Evolutionary conservation across 176 grass and related monocot genomes (phyloP), one percentile per base, ranked within the genome.

Genomic region (Poa pratensis): DNA sequence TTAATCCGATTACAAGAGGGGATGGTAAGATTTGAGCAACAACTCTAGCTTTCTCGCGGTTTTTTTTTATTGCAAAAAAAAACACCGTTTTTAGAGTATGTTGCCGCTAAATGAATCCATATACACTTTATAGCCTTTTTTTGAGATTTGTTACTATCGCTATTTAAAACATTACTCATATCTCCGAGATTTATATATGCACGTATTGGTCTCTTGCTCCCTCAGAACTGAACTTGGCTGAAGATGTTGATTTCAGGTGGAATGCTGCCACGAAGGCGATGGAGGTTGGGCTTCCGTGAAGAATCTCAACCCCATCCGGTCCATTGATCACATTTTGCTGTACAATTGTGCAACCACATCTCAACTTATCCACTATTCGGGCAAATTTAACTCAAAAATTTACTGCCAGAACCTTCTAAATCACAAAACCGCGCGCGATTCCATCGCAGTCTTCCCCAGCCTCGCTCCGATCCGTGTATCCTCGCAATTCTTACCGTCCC

Each of bases 401-500:
- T 62, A 4, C 0, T 26, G 49, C 53, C 28, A 60, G 3, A 75
- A 18, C 0, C 4, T 61, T 17, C 0, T 49, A 67, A 67, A 11
- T 50, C 42, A 86, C 71, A 85, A 63, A 27, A 27, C 1, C 37
- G 50, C 32, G n/a, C 2, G 9, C 9, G 20, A 30, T 32, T 13
- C 65, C 43, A 64, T 51, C 45, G 13, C 50, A 61, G 9, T 63
- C 18, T 58, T 53, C 28, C 35, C 26, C 39, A 19, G 0, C 34
- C 19, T 7, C 42, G 11, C 7, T 66, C 35, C 15, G 5, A 50
- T 66, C 59, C 27, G 14, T 9, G 14, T 6, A 10, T 49, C 12
- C 3, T 27, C 0, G 28, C 64, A 43, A 64, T 20, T 2, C 34
- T 82, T 86, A 93, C 63, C 91, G 73, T 18, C 88, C 91, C 40